Evolutionary conservation across 306 rosid genomes (phyloP), one percentile per base, ranked within the genome.

Genomic region (Quercus glauca): DNA sequence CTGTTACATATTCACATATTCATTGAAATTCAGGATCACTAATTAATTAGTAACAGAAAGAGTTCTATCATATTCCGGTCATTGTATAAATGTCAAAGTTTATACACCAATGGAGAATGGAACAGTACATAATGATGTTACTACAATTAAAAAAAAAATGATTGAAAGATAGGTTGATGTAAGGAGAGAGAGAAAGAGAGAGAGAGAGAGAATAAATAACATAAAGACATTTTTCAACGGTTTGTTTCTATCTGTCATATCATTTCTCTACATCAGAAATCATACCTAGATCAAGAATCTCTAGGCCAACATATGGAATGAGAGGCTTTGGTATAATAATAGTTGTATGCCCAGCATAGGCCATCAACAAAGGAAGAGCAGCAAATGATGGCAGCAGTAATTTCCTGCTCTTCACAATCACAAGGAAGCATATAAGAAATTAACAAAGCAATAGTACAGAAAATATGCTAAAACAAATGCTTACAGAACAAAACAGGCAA

Each of bases 301-400:
- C 92, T 70, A 89, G 72, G 33, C 97, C 99, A 31, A 90, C 77
- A 69, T 90, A 88, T 58, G 94, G 91, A 55, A 86, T 87, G 45
- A 95, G 95, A 81, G 98, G 99, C 83, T 95, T 95, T 17, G 99
- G 99, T 79, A 95, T 87, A 80, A 95, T 55, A 77, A 95, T 95
- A 75, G 97, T 92, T 57, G 99, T 95, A 84, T 95, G 99, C 83
- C 99, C 99, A 82, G 98, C 98, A 86, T 95, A 95, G 55, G 99
- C 99, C 98, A 95, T 95, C 83, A 95, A 82, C 93, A 95, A 86
- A 74, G 98, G 95, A 80, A 95, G 95, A 75, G 98, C 91, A 35
- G 98, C 98, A 90, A 95, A 80, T 55, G 99, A 93, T 52, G 99
- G 99, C 55, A 95, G 88, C 19, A 93, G 45, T 73, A 95, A 49